A percentile compares a stretch with the other conserved stretches of the same genome.
phyloP scores from a whole-genome alignment of 2,329 filamentous ascomycete species.

The Aspergillus oerlinghausenensis region DNA sequence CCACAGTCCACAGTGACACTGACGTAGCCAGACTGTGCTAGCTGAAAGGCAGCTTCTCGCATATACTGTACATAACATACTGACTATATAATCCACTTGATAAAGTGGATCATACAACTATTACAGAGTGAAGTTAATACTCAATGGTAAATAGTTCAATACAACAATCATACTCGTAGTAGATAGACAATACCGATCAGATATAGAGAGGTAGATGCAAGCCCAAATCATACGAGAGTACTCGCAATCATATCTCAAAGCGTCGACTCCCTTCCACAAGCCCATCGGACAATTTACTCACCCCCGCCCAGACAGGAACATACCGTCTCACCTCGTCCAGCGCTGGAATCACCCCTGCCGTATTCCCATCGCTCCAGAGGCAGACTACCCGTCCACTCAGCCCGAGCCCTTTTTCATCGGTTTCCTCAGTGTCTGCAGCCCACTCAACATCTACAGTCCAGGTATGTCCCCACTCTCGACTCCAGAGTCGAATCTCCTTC shows the following conservation, averaged over 20 bases:
- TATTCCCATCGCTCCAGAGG: slow-evolving; percentile 83
- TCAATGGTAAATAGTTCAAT: too few relatives aligned
- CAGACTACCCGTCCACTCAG: slow-evolving; percentile 68
- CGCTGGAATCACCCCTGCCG: slow-evolving; percentile 67
- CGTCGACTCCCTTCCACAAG: slow-evolving; percentile 74
- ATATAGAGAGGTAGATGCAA: too few relatives aligned
- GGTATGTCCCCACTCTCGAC: slow-evolving; percentile 68
- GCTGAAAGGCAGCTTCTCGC: too few relatives aligned
- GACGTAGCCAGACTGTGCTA: background rate
- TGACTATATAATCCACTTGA: too few relatives aligned
- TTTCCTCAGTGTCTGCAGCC: slow-evolving; percentile 26
- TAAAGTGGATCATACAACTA: too few relatives aligned
- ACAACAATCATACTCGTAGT: background rate
- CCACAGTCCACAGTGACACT: background rate
- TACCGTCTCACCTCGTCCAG: slow-evolving; percentile 74
- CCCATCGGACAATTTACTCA: slow-evolving; percentile 71
- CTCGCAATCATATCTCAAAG: slow-evolving; percentile 50
- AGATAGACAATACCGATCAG: background rate
- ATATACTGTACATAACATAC: background rate
- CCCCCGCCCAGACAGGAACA: slow-evolving; percentile 72
- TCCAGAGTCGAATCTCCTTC: slow-evolving; percentile 71
- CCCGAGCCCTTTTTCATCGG: slow-evolving; percentile 38
- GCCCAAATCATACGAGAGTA: too few relatives aligned
- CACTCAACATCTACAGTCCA: slow-evolving; percentile 75
- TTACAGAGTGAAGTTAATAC: too few relatives aligned